These are phyloP conservation scores for Cucurbita moschata DNA, from an alignment of 306 rosid species.

Conservation along the genomic window DNA sequence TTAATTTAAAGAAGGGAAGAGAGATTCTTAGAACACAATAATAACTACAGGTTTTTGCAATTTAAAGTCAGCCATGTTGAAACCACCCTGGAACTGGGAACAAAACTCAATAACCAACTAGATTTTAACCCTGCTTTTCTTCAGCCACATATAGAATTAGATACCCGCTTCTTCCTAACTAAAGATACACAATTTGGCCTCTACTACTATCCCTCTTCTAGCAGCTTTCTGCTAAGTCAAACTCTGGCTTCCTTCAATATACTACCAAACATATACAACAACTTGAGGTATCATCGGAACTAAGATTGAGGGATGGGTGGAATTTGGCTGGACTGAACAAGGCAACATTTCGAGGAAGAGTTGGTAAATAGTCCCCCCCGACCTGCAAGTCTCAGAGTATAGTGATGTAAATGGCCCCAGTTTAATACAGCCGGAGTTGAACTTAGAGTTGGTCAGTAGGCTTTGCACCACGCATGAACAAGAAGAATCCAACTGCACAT, in stretches of 20 bases:
- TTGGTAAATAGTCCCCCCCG: neutral
- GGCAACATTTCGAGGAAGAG: conserved; percentile 17
- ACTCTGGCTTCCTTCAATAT: conserved; percentile 30
- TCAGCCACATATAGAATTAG: conserved; percentile 11
- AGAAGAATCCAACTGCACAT: conserved; percentile 22
- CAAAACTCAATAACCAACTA: conserved; percentile 27
- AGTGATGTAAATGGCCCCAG: conserved; percentile 30
- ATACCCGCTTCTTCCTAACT: conserved; percentile 40
- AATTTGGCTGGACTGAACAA: conserved; percentile 17
- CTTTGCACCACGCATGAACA: conserved; percentile 33
- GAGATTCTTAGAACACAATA: neutral
- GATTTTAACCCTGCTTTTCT: conserved; percentile 19
- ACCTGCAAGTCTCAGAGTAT: conserved; percentile 18
- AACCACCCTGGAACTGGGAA: conserved; percentile 34
- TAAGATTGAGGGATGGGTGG: conserved; percentile 9
- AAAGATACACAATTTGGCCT: conserved; percentile 45
- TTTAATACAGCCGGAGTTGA: conserved; percentile 12
- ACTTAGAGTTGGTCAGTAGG: conserved; percentile 39
- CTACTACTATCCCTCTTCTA: conserved; percentile 31
- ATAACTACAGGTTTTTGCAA: conserved; percentile 9
- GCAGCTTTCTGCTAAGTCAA: conserved; percentile 35
- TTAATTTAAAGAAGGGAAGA: neutral
- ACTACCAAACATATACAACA: conserved; percentile 60
- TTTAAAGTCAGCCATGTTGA: conserved; percentile 40
- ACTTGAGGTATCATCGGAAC: conserved; percentile 21